Evolutionary conservation across 2,329 filamentous ascomycete genomes (phyloP), one percentile per base, ranked within the genome.

Genomic region (Blastomyces parvus): DNA sequence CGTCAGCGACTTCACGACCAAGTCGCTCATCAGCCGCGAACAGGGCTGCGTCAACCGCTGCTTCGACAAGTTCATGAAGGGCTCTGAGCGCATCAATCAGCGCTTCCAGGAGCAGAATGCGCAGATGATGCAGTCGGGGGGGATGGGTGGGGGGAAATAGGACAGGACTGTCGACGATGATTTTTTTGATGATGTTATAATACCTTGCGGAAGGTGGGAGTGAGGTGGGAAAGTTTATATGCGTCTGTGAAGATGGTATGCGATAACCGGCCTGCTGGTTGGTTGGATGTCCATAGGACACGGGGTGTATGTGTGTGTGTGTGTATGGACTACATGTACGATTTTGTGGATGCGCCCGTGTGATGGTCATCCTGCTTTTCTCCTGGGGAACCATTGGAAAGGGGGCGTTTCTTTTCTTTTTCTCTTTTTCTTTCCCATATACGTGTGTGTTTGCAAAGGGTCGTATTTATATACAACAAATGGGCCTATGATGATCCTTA

Each of bases 1-100:
- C 83, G 86, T 99, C 79, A 93, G 92, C 79, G 92, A 97, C 83
- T 99, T 99, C 85, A 96, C 92, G 73, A 96, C 91, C 80, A 97
- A 97, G 82, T 90, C 91, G 59, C 86, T 99, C 69, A 88, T 89
- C 67, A 84, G 87, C 69, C 88, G 90, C 75, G 94, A 99, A 81
- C 89, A 89, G 73, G 88, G 89, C 76, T 99, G 94, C 81, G 87
- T 97, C 72, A 87, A 90, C 80, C 89, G 91, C 72, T 99, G 94
- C 79, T 92, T 97, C 66, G 89, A 94, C 79, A 99, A 99, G 83
- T 90, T 90, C 79, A 88, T 97, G 83, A 94, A 95, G 77, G 88
- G 88, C 67, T 90, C 90, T 68, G 90, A 94, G 79, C 88, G 94
- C 65, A 83, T 99, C 71, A 90, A 91, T 72, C 90, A 96, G 79